phyloP scores from a whole-genome alignment of 768 basidiomycete species.

The Lentinula edodes region DNA sequence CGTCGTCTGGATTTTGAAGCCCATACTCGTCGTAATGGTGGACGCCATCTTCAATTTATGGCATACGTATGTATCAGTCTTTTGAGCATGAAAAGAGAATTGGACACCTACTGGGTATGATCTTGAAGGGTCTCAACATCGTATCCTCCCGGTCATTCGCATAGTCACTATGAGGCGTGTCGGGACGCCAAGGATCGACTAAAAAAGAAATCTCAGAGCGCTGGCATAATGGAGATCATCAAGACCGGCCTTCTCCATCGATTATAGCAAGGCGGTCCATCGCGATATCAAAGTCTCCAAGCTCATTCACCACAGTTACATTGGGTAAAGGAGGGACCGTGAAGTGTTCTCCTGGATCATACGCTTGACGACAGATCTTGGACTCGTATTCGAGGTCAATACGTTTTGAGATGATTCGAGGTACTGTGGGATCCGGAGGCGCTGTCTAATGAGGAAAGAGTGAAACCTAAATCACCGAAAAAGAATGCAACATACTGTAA shows the following conservation, averaged over 20 bases:
- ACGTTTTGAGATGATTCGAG: slow-evolving; percentile 76
- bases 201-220: not conserved
- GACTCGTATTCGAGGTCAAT: slow-evolving; percentile 51
- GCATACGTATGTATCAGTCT: not conserved
- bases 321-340: slow-evolving; percentile 70
- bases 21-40: slow-evolving; percentile 83
- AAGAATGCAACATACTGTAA: slow-evolving; percentile 34
- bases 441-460: slow-evolving; percentile 44
- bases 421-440: slow-evolving; percentile 62
- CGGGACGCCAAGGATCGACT: slow-evolving; percentile 92
- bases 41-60: slow-evolving; percentile 45
- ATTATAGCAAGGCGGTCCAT: slow-evolving; percentile 83
- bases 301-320: slow-evolving; percentile 71
- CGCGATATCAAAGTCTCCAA: slow-evolving; percentile 83
- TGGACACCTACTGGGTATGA: slow-evolving; percentile 67
- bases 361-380: slow-evolving; percentile 51
- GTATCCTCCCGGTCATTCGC: slow-evolving; percentile 70
- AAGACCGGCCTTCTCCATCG: slow-evolving; percentile 63
- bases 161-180: slow-evolving; percentile 74
- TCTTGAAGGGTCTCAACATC: slow-evolving; percentile 70
- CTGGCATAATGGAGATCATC: not conserved
- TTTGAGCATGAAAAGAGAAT: not conserved
- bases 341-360: slow-evolving; percentile 72
- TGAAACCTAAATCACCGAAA: not conserved
- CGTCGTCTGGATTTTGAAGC: slow-evolving; percentile 47